A percentile compares a stretch with the other conserved stretches of the same genome.
Evolutionary conservation across 768 basidiomycete genomes (phyloP).

Genomic region (Rubroboletus pulcherrimus): DNA sequence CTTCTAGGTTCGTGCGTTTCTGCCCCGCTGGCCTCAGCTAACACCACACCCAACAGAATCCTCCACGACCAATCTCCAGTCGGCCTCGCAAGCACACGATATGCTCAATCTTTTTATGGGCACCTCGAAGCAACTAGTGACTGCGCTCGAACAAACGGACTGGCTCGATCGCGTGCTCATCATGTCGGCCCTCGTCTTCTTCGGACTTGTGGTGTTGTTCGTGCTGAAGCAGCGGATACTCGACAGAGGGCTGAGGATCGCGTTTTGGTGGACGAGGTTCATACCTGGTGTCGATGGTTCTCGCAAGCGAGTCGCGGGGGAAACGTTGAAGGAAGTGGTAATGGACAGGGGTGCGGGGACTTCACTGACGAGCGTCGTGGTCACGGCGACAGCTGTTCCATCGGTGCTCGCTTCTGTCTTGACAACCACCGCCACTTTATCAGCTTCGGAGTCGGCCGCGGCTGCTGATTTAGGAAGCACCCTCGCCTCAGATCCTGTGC

Average conservation of each 20-base stretch:
- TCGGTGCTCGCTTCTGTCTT: conserved; percentile 13
- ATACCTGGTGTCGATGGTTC: conserved; percentile 38
- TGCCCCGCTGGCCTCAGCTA: neutral
- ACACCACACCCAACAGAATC: conserved; percentile 45
- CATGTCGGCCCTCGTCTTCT: conserved; percentile 74
- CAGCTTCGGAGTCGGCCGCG: neutral
- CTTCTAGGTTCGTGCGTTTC: conserved; percentile 59
- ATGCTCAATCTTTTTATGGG: conserved; percentile 64
- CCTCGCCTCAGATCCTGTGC: conserved; percentile 1
- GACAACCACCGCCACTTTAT: conserved; percentile 1
- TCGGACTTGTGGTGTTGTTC: conserved; percentile 78
- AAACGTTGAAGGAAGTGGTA: conserved; percentile 7
- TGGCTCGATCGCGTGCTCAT: conserved; percentile 90
- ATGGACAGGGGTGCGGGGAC: neutral
- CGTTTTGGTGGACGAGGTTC: conserved; percentile 86
- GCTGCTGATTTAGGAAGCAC: neutral
- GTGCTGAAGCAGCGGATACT: conserved; percentile 86
- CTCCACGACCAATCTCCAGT: conserved; percentile 72
- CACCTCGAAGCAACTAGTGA: conserved; percentile 82
- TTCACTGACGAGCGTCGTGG: conserved; percentile 8
- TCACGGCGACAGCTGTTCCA: neutral
- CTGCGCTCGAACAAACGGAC: conserved; percentile 85
- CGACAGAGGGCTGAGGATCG: conserved; percentile 72
- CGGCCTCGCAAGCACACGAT: conserved; percentile 76
- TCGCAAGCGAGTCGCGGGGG: neutral